A percentile compares a stretch with the other conserved stretches of the same genome.
Evolutionary conservation across 805 yeast species (phyloP).

Genomic region (Lipomyces yamanashiensis): DNA sequence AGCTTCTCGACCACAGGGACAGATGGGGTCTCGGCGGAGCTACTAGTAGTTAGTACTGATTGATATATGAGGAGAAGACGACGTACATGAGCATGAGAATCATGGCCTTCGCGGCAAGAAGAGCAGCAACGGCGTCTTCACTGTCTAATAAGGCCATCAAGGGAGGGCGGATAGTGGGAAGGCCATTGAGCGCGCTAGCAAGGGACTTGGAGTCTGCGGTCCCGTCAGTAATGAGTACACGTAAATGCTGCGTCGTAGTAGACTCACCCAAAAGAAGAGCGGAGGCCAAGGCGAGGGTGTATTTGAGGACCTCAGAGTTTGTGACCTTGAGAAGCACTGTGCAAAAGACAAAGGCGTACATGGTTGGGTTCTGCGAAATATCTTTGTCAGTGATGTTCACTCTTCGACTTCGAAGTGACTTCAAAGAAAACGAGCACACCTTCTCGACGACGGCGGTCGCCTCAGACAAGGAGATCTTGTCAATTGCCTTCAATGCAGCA

Average conservation of each 20-base stretch:
- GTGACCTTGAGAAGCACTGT: slow-evolving; percentile 57
- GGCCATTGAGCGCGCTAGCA: slow-evolving; percentile 16
- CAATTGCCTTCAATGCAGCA: slow-evolving; percentile 58
- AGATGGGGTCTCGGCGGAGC: slow-evolving; percentile 35
- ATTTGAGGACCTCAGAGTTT: slow-evolving; percentile 69
- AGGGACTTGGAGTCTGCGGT: slow-evolving; percentile 12
- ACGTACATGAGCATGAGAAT: slow-evolving; percentile 53
- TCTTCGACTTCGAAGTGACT: neutral
- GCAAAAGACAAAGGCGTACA: slow-evolving; percentile 23
- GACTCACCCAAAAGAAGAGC: slow-evolving; percentile 51
- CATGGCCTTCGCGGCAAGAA: slow-evolving; percentile 61
- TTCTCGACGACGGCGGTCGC: slow-evolving; percentile 29
- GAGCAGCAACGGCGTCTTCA: slow-evolving; percentile 60
- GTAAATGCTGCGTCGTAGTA: neutral
- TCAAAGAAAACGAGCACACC: neutral
- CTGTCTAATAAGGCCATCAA: slow-evolving; percentile 53
- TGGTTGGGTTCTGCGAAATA: slow-evolving; percentile 15
- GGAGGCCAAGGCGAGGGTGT: slow-evolving; percentile 62
- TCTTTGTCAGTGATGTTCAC: neutral
- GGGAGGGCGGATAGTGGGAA: slow-evolving; percentile 17
- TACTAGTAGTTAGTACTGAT: neutral
- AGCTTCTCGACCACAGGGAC: slow-evolving; percentile 51
- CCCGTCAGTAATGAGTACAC: neutral
- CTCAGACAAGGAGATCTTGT: slow-evolving; percentile 46
- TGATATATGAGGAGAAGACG: neutral